Evolutionary conservation across 352 stramenopile species (phyloP), one percentile per base, ranked within the genome.

Genomic region (Pythium utonaiense): DNA sequence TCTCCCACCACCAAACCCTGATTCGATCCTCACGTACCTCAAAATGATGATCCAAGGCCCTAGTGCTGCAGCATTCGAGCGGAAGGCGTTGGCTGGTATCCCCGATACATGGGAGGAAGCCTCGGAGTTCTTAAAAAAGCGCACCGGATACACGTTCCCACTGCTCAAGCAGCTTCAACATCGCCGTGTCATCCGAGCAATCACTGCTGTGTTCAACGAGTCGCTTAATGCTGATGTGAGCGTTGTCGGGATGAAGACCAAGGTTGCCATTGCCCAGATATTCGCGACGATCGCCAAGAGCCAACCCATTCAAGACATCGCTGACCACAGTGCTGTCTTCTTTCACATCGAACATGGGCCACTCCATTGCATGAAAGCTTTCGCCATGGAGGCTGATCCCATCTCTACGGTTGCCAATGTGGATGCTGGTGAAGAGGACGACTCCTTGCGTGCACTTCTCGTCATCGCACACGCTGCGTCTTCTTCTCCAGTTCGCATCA

Each of bases 241-340:
- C 14, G 21, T 48, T 3, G 25, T 57, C 36, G 51, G 51, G 6
- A 19, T 57, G 51, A 7, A 36, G n/a, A 34, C 27, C 33, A 57
- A 57, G 33, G 51, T 57, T 14, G 21, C 7, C 7, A 48, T 57
- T 21, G 19, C 51, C 41, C 51, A 57, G 51, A 31, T 57, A 13
- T 57, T 57, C 24, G 36, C 51, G n/a, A 57, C 51, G 9, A 33
- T 57, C 34, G 36, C 51, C 3, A 21, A 47, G n/a, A 57, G 51
- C 19, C 3, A 48, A 7, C 33, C 19, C 0, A 45, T 57, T 17
- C 31, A 36, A 33, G 34, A 48, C 3, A 27, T 57, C 3, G 51
- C 48, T 12, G 19, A 48, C 19, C 33, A 8, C 13, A 45, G 33
- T 33, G 33, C 51, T 12, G 3, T 6, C 8, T 34, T 34, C 36